These are phyloP conservation scores for Dentipellis sp. DNA, from an alignment of 768 basidiomycete genomes.

Conservation along the genomic window DNA sequence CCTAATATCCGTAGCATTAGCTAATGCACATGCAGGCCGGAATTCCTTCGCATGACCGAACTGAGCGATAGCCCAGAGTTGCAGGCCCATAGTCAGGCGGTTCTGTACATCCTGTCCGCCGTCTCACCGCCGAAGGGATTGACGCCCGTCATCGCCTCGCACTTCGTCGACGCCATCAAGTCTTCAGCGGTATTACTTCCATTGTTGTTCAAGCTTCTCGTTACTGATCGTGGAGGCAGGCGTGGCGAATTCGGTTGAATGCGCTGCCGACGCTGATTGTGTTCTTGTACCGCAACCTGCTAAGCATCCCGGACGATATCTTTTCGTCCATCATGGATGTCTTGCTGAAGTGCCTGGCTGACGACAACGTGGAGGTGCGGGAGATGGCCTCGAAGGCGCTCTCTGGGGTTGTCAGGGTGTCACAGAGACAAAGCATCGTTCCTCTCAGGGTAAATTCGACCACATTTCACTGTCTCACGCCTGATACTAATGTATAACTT, in stretches of 20 bases:
- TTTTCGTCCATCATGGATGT: slow-evolving; percentile 74
- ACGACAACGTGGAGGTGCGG: slow-evolving; percentile 89
- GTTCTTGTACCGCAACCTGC: slow-evolving; percentile 85
- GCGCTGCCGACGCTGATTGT: slow-evolving; percentile 82
- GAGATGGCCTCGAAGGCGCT: slow-evolving; percentile 85
- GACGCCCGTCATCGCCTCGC: slow-evolving; percentile 47
- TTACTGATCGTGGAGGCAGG: slow-evolving; percentile 31
- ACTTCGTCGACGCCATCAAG: slow-evolving; percentile 65
- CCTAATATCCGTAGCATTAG: slow-evolving; percentile 3
- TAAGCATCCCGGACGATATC: slow-evolving; percentile 60
- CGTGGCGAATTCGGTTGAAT: slow-evolving; percentile 85
- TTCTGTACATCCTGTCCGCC: slow-evolving; percentile 75
- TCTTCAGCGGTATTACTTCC: slow-evolving; percentile 49
- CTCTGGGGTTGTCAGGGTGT: slow-evolving; percentile 81
- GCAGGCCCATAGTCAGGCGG: slow-evolving; percentile 71
- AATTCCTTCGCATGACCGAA: slow-evolving; percentile 85
- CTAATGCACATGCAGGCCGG: slow-evolving; percentile 45
- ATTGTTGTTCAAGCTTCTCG: too few species aligned
- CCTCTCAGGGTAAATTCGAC: slow-evolving; percentile 58
- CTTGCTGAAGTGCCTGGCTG: slow-evolving; percentile 72
- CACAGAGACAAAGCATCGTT: slow-evolving; percentile 80
- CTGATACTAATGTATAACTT: not conserved
- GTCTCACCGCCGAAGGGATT: slow-evolving; percentile 65
- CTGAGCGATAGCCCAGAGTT: slow-evolving; percentile 79
- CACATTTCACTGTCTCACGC: not conserved